Evolutionary conservation across 768 basidiomycete species (phyloP).

Genomic region (Albatrellus ellisii): DNA sequence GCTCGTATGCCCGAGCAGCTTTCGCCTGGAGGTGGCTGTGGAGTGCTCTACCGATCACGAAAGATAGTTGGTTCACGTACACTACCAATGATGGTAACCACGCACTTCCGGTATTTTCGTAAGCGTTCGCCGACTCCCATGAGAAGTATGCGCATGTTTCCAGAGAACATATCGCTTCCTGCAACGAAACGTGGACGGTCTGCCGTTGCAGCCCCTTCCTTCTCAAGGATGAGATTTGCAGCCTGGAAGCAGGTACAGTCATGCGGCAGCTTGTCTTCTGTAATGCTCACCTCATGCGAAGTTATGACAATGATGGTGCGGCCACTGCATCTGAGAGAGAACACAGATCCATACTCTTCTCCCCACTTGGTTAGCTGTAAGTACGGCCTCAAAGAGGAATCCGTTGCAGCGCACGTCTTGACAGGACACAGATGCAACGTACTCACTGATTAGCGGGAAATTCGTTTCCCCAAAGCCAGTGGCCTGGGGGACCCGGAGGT

Average conservation of each 20-base stretch:
- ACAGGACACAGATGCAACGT: too few relatives aligned
- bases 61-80: not conserved
- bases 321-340: constrained; percentile 39
- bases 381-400: too few relatives aligned
- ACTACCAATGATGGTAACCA: not conserved
- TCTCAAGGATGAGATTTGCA: constrained; percentile 28
- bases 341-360: constrained; percentile 46
- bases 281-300: constrained; percentile 8
- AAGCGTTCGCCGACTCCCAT: constrained; percentile 19
- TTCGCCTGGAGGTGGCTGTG: constrained; percentile 24
- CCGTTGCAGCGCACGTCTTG: too few relatives aligned
- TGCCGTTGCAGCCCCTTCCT: constrained; percentile 21
- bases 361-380: too few relatives aligned
- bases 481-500: too few relatives aligned
- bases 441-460: too few relatives aligned
- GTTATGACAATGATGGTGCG: constrained; percentile 31
- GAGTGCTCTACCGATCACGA: constrained; percentile 18
- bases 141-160: constrained; percentile 21
- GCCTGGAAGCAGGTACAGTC: constrained; percentile 14
- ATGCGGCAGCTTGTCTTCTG: not conserved
- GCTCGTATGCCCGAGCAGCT: constrained; percentile 20
- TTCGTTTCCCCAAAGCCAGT: too few relatives aligned
- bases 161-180: constrained; percentile 22
- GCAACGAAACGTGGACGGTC: constrained; percentile 26
- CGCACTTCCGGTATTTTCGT: constrained; percentile 19